These are phyloP conservation scores for Urochloa ruziziensis DNA, from an alignment of 176 grass and related monocot species.

Conservation along the genomic window DNA sequence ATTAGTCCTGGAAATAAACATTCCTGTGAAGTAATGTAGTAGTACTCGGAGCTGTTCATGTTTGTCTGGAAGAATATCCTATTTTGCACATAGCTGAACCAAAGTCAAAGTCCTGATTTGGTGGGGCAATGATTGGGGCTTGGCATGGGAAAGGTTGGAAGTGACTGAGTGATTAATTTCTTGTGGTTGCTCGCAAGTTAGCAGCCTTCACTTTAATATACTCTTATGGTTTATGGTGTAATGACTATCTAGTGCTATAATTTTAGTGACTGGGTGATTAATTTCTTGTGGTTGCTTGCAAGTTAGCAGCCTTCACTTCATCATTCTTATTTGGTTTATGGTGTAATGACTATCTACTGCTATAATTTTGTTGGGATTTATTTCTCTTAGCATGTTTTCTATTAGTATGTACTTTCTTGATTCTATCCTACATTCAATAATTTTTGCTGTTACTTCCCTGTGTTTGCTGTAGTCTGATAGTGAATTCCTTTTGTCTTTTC, in stretches of 20 bases:
- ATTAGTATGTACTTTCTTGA: background rate
- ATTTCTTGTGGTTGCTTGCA: background rate
- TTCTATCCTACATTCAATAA: background rate
- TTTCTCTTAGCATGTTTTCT: background rate
- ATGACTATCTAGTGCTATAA: background rate
- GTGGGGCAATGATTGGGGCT: background rate
- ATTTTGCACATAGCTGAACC: background rate
- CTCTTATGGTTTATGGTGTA: background rate
- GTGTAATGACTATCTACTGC: background rate
- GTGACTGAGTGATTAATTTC: background rate
- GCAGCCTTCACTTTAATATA: background rate
- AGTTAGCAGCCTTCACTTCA: background rate
- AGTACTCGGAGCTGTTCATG: background rate
- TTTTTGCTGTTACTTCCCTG: background rate
- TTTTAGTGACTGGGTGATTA: background rate
- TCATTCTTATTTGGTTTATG: background rate
- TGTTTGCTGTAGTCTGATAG: background rate
- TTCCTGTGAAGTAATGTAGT: background rate
- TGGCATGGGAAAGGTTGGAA: background rate
- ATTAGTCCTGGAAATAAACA: background rate
- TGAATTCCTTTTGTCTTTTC: constrained; percentile 3
- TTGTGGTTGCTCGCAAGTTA: background rate
- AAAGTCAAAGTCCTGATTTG: background rate
- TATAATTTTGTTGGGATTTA: background rate
- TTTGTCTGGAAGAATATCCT: background rate